Evolutionary conservation across 169 alveolate genomes (phyloP).

Genomic region (Cryptosporidium ubiquitum): DNA sequence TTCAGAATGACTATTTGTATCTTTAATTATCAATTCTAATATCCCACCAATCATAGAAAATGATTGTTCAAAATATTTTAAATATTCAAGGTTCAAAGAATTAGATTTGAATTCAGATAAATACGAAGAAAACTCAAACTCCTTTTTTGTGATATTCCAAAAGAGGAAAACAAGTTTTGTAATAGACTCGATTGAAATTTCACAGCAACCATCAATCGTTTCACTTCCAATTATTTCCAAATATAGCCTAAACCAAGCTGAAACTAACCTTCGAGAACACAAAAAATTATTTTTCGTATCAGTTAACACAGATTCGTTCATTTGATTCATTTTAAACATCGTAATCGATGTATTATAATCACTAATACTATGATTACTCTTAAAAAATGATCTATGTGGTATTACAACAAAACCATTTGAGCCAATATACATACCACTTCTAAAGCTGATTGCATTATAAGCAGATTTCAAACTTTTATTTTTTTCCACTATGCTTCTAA

Average conservation of each 20-base stretch:
- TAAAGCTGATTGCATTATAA: slow-evolving; percentile 15
- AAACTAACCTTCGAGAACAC: slow-evolving; percentile 4
- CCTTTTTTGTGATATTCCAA: slow-evolving; percentile 42
- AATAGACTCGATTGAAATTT: background rate
- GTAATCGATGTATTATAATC: slow-evolving; percentile 45
- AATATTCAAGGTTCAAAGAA: background rate
- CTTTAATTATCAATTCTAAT: slow-evolving; percentile 1
- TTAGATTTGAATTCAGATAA: background rate
- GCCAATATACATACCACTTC: slow-evolving; percentile 64
- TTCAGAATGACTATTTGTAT: background rate
- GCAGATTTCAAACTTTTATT: background rate
- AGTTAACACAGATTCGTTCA: background rate
- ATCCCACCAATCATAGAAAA: slow-evolving; percentile 31
- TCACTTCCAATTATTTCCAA: slow-evolving; percentile 28
- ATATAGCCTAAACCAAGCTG: slow-evolving; percentile 37
- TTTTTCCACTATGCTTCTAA: background rate
- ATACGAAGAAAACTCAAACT: background rate
- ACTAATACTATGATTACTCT: background rate
- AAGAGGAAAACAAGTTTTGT: slow-evolving; percentile 3
- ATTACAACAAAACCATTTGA: slow-evolving; percentile 21
- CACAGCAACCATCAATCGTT: background rate
- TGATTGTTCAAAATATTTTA: slow-evolving; percentile 33
- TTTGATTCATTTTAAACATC: slow-evolving; percentile 4
- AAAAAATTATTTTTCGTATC: background rate
- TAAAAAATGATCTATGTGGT: slow-evolving; percentile 30